phyloP scores from a whole-genome alignment of 2,329 filamentous ascomycete species.

The Ascochyta viciae-villosae region DNA sequence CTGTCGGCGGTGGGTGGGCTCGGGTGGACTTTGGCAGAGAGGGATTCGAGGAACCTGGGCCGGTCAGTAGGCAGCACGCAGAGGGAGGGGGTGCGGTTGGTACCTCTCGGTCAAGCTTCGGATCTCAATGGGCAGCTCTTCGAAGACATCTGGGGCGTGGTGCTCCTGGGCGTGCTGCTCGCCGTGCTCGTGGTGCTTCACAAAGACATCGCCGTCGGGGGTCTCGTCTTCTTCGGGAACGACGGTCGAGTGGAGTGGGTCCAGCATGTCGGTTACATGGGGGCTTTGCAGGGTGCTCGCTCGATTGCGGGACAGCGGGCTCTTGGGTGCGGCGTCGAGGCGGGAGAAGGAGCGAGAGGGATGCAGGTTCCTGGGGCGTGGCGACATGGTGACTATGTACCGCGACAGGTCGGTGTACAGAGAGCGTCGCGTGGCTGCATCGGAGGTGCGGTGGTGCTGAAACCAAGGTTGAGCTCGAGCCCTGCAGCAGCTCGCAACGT shows the following conservation, averaged over 20 bases:
- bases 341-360: slow-evolving; percentile 59
- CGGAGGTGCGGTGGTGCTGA: slow-evolving; percentile 29
- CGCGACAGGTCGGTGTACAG: neutral
- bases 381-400: slow-evolving; percentile 34
- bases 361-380: slow-evolving; percentile 48
- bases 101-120: slow-evolving; percentile 88
- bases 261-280: slow-evolving; percentile 52
- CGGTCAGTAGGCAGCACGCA: neutral
- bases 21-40: slow-evolving; percentile 85
- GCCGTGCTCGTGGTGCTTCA: slow-evolving; percentile 47
- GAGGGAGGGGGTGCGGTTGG: neutral
- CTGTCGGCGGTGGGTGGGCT: slow-evolving; percentile 83
- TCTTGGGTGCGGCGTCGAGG: slow-evolving; percentile 50
- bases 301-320: slow-evolving; percentile 50
- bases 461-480: slow-evolving; percentile 32
- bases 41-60: slow-evolving; percentile 85
- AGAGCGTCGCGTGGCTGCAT: slow-evolving; percentile 36
- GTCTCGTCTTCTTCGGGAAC: slow-evolving; percentile 46
- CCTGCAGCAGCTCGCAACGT: slow-evolving; percentile 32
- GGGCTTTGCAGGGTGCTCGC: slow-evolving; percentile 56
- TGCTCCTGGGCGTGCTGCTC: slow-evolving; percentile 31
- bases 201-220: slow-evolving; percentile 51
- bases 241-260: slow-evolving; percentile 49
- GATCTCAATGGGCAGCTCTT: slow-evolving; percentile 93
- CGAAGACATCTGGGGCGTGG: slow-evolving; percentile 70